Conservation (phyloP, 768 basidiomycete genomes). For the Lanmaoa rubissima region DNA sequence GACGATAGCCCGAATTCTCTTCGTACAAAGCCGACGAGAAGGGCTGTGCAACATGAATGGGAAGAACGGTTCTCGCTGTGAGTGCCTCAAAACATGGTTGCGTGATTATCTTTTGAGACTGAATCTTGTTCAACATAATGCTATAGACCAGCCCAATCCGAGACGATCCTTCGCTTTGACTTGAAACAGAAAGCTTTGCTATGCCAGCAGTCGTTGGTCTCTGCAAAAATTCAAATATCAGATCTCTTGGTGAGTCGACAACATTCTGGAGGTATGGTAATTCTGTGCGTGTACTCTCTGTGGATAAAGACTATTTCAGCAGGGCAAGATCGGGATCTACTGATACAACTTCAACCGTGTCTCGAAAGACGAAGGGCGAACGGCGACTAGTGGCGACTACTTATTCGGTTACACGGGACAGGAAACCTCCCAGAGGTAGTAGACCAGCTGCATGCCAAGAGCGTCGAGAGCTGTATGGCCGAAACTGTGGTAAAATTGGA, state of each 20-base stretch:
- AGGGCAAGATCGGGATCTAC: slow-evolving; percentile 16
- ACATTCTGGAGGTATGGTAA: slow-evolving; percentile 7
- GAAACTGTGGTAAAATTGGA: slow-evolving; percentile 26
- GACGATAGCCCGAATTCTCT: slow-evolving; percentile 13
- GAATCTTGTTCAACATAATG: too few relatives aligned
- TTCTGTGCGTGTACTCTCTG: neutral
- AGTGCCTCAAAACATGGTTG: neutral
- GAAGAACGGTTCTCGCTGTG: slow-evolving; percentile 22
- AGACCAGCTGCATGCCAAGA: neutral
- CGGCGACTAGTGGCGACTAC: slow-evolving; percentile 16
- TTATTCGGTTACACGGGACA: slow-evolving; percentile 20
- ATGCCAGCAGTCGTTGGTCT: slow-evolving; percentile 16
- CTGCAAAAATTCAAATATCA: slow-evolving; percentile 6
- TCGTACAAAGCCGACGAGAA: slow-evolving; percentile 5
- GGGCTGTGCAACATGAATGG: neutral
- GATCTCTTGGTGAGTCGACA: slow-evolving; percentile 16
- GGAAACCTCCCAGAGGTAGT: neutral
- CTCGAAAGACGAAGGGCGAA: neutral
- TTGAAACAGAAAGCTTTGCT: slow-evolving; percentile 21
- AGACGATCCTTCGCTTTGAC: slow-evolving; percentile 25
- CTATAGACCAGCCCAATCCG: slow-evolving; percentile 13
- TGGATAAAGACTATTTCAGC: neutral
- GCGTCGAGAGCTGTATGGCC: slow-evolving; percentile 17
- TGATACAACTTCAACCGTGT: slow-evolving; percentile 16
- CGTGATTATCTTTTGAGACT: neutral